Evolutionary conservation across 495 filamentous ascomycete species (phyloP).

Genomic region (Daldinia loculata): DNA sequence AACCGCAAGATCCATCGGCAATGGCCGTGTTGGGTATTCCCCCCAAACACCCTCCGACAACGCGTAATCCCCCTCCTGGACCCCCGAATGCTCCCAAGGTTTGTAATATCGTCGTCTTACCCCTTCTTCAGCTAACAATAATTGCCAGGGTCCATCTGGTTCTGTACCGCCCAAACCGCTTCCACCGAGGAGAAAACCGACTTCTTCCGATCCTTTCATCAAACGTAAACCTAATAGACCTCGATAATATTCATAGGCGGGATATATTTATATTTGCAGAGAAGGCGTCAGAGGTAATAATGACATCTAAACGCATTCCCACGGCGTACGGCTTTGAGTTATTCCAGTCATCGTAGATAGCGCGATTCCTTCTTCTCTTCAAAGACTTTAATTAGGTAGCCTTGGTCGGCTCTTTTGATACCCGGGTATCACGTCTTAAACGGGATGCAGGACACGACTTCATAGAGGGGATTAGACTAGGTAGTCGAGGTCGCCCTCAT

Average conservation of each 20-base stretch:
- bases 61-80: conserved; percentile 8
- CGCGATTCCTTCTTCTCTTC: not conserved
- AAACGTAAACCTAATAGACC: conserved; percentile 50
- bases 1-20: conserved; percentile 42
- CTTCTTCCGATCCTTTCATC: conserved; percentile 55
- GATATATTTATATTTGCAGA: not conserved
- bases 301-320: conserved; percentile 10
- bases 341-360: not conserved
- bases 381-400: not conserved
- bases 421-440: not conserved
- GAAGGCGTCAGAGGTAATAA: conserved; percentile 1
- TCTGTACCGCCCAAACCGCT: conserved; percentile 36
- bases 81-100: conserved; percentile 39
- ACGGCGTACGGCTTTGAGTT: conserved; percentile 12
- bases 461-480: conserved; percentile 8
- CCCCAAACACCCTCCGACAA: conserved; percentile 19
- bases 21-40: conserved; percentile 43
- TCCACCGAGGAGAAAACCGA: conserved; percentile 45
- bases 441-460: not conserved
- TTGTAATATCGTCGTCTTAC: not conserved
- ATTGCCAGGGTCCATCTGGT: conserved; percentile 34
- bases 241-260: conserved; percentile 4
- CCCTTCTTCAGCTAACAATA: conserved; percentile 24
- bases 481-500: conserved; percentile 16
- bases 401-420: not conserved